Conservation (phyloP, 257 asterid genomes). For the Solanum chiquidenum region DNA sequence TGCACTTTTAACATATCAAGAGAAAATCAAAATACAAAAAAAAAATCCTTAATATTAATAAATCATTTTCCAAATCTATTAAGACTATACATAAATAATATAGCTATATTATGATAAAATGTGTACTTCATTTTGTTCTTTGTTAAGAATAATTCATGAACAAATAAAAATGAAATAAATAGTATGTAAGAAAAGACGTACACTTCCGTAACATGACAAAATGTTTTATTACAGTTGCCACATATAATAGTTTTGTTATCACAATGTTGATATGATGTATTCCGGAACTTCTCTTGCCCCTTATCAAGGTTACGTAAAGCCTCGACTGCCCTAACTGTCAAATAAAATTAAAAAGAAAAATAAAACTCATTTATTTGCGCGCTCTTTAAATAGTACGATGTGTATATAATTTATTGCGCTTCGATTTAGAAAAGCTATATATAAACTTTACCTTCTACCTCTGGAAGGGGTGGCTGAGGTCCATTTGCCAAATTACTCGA, state of each 20-base stretch:
- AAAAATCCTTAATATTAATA: neutral
- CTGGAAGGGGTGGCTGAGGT: neutral
- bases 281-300: rapidly evolving
- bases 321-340: neutral
- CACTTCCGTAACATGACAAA: neutral
- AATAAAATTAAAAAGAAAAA: neutral
- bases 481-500: neutral
- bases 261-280: rapidly evolving
- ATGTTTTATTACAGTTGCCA: neutral
- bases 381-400: neutral
- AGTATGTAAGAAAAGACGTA: neutral
- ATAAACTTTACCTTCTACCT: neutral
- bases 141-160: too few relatives aligned
- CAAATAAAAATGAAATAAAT: too few relatives aligned
- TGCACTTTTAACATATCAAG: too few relatives aligned
- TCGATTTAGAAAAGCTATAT: neutral
- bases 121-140: too few relatives aligned
- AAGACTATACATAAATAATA: neutral
- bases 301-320: rapidly evolving
- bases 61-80: neutral
- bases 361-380: neutral
- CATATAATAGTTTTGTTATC: neutral
- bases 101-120: neutral
- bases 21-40: too few relatives aligned
- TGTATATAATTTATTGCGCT: too few relatives aligned